phyloP scores from a whole-genome alignment of 2,329 filamentous ascomycete genomes.

The Nothomitra cinnamomea region DNA sequence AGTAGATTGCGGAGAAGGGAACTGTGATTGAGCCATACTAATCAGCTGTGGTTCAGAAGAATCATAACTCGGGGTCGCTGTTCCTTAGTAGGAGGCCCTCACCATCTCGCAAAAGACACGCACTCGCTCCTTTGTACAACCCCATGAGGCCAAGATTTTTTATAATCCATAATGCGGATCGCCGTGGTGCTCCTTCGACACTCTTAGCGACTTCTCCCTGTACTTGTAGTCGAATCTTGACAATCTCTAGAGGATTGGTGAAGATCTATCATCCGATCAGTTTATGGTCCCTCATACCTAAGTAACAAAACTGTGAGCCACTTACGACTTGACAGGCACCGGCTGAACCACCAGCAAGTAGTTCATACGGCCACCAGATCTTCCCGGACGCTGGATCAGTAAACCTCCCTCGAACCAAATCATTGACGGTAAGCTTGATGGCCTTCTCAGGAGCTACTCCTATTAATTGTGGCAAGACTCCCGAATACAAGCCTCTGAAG shows the following conservation, averaged over 20 bases:
- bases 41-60: background rate
- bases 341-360: constrained; percentile 75
- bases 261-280: constrained; percentile 49
- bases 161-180: constrained; percentile 95
- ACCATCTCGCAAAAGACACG: constrained; percentile 75
- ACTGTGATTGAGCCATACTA: constrained; percentile 29
- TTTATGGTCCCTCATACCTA: background rate
- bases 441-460: constrained; percentile 98
- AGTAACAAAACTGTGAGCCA: constrained; percentile 16
- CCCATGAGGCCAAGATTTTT: constrained; percentile 85
- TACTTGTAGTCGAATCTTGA: constrained; percentile 96
- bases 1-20: constrained; percentile 97
- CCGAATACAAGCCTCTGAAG: constrained; percentile 76
- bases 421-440: constrained; percentile 97
- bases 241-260: constrained; percentile 95
- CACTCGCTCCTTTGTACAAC: constrained; percentile 90
- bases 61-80: background rate
- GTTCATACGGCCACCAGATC: constrained; percentile 55
- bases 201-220: constrained; percentile 91
- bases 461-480: constrained; percentile 84
- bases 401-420: constrained; percentile 64
- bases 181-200: constrained; percentile 63
- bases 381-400: constrained; percentile 55
- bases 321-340: constrained; percentile 92
- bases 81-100: constrained; percentile 8